phyloP scores from a whole-genome alignment of 192 early-diverging fungal genomes.

The Dissophora ornata region DNA sequence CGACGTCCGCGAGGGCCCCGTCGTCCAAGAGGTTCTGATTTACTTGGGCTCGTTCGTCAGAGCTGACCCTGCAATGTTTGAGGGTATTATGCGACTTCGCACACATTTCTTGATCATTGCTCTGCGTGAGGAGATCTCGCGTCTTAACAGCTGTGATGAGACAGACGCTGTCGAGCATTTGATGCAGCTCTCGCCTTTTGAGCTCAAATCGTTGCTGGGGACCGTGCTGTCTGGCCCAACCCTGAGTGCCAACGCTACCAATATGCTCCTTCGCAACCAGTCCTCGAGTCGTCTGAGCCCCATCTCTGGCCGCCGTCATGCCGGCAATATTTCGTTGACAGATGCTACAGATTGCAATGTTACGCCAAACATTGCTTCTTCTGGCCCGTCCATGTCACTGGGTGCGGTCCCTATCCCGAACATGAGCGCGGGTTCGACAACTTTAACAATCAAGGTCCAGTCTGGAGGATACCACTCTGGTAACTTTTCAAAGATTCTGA shows the following conservation, averaged over 20 bases:
- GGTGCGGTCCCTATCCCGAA: conserved; percentile 43
- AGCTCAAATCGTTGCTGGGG: conserved; percentile 78
- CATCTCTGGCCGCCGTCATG: conserved; percentile 13
- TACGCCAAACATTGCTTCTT: conserved; percentile 17
- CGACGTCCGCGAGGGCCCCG: conserved; percentile 84
- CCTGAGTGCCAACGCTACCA: conserved; percentile 56
- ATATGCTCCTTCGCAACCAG: conserved; percentile 56
- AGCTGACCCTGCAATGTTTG: conserved; percentile 73
- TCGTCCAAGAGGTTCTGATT: conserved; percentile 87
- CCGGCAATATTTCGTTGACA: background rate
- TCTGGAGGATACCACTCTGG: conserved; percentile 80
- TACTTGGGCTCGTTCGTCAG: conserved; percentile 82
- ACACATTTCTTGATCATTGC: conserved; percentile 89
- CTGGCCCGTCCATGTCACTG: conserved; percentile 25
- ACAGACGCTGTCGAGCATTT: conserved; percentile 82
- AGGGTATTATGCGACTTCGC: conserved; percentile 85
- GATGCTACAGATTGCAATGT: conserved; percentile 4
- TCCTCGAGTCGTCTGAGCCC: conserved; percentile 55
- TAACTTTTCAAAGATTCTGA: conserved; percentile 76
- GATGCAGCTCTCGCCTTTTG: conserved; percentile 85
- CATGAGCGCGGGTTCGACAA: conserved; percentile 52
- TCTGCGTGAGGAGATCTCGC: conserved; percentile 85
- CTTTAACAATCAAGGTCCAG: conserved; percentile 70
- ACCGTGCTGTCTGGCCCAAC: conserved; percentile 77
- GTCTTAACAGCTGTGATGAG: conserved; percentile 78